These are phyloP conservation scores for Ceratocystis diversiconidia DNA, from an alignment of 2,329 filamentous ascomycete genomes.

Conservation along the genomic window DNA sequence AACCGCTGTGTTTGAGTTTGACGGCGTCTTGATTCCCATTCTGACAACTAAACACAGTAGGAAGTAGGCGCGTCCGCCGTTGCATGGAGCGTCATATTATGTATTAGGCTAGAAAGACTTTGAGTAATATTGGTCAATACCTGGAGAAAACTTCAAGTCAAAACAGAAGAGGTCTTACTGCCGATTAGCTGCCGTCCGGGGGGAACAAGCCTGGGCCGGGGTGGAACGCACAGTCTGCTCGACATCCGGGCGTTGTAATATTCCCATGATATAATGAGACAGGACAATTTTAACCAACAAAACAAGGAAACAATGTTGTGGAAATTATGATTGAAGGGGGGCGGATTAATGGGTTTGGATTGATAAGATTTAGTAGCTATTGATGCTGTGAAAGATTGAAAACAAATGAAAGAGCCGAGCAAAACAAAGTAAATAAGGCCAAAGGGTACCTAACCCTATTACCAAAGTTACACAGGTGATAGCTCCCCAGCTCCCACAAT, in stretches of 20 bases:
- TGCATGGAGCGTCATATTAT: not conserved
- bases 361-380: not conserved
- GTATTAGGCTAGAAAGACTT: not conserved
- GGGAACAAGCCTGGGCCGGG: not conserved
- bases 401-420: no score
- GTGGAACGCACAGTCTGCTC: not conserved
- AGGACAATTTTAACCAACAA: not conserved
- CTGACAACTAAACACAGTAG: not conserved
- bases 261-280: not conserved
- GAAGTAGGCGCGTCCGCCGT: not conserved
- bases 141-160: not conserved
- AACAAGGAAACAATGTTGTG: not conserved
- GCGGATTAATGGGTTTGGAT: not conserved
- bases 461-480: no score
- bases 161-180: not conserved
- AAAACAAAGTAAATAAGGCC: no score
- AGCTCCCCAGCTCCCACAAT: no score
- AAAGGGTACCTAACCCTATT: no score
- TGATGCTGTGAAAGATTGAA: no score
- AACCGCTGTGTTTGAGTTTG: not conserved
- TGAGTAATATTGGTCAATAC: not conserved
- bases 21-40: not conserved
- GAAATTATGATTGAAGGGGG: not conserved
- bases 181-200: not conserved
- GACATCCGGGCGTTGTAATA: not conserved